Evolutionary conservation across 2,329 filamentous ascomycete species (phyloP), one percentile per base, ranked within the genome.

Genomic region (Arthrobotrys entomopaga): DNA sequence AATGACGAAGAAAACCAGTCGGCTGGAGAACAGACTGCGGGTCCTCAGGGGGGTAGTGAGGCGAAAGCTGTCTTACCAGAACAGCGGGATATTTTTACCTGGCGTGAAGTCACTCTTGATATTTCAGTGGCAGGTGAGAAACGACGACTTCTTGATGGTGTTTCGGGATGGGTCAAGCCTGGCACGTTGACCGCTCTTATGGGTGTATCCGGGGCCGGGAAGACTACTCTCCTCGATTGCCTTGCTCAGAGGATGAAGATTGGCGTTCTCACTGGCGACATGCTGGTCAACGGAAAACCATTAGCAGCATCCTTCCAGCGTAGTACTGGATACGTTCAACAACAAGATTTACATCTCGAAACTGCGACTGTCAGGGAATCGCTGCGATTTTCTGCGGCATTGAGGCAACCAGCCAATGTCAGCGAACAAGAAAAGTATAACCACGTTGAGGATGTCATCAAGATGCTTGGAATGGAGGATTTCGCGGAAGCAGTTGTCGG

Each of bases 311-410:
- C 87, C 77, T 89, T 89, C 79, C 87, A 88, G 79, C 84, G 87
- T 34, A 86, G 85, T 2, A 89, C 87, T 0, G 87, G 86, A 0
- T 89, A 89, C 71, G 86, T 86, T 11, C 87, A 89, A 78, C 87
- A 89, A 78, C 84, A 86, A 34, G 87, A 89, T 76, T 82, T 89
- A 46, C 87, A 89, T 80, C 86, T 89, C 65, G 85, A 86, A 0
- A 86, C 85, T 0, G 85, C 88, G 77, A 89, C 87, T 1, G 87
- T 89, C 38, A 84, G 87, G 34, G 88, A 89, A 78, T 87, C 87
- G 0, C 83, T 90, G 3, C 83, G 86, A 24, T 90, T 90, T 80
- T 89, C 87, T 0, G 87, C 87, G 26, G 84, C 88, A 43, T 82
- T 89, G 3, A 84, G 87, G 26, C 87, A 89, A 78, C 84, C 86